A percentile compares a stretch with the other conserved stretches of the same genome.
Conservation (phyloP, 2,329 filamentous ascomycete genomes). For the Aspergillus eucalypticola region DNA sequence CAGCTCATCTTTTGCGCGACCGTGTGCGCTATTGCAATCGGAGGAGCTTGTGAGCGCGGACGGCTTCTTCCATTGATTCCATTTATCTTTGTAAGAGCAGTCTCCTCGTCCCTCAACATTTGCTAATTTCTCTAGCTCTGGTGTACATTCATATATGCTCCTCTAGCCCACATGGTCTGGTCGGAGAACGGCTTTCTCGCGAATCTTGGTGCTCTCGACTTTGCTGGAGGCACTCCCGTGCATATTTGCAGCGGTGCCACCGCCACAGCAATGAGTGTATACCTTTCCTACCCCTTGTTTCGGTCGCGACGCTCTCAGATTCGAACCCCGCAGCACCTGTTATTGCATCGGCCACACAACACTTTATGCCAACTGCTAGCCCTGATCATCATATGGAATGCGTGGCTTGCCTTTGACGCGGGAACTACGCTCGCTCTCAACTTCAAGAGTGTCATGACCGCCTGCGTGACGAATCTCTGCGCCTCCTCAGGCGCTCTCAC, state of each 20-base stretch:
- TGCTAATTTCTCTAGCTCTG: conserved; percentile 39
- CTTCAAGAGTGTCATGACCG: conserved; percentile 54
- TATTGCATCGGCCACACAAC: conserved; percentile 52
- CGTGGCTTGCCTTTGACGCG: conserved; percentile 55
- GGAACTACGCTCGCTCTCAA: conserved; percentile 52
- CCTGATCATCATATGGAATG: conserved; percentile 54
- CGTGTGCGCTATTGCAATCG: conserved; percentile 54
- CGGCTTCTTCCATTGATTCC: conserved; percentile 49
- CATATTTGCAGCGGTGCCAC: conserved; percentile 49
- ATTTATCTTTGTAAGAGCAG: conserved; percentile 45
- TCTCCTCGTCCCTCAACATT: too few relatives aligned
- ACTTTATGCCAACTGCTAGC: conserved; percentile 51
- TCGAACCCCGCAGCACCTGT: conserved; percentile 50
- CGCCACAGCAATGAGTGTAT: conserved; percentile 47
- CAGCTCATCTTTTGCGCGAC: conserved; percentile 54
- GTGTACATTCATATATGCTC: conserved; percentile 52
- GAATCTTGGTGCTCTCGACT: conserved; percentile 49
- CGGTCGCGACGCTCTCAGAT: conserved; percentile 47
- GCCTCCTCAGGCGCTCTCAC: conserved; percentile 51
- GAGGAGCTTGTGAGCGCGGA: conserved; percentile 52
- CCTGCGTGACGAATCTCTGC: conserved; percentile 53
- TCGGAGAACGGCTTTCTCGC: conserved; percentile 47
- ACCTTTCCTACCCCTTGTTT: conserved; percentile 53
- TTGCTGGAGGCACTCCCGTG: conserved; percentile 49
- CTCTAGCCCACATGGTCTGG: conserved; percentile 54